Percentiles rank a stretch among this genome's conserved stretches.
phyloP scores from a whole-genome alignment of 169 alveolate species.

The Plasmodium gonderi region DNA sequence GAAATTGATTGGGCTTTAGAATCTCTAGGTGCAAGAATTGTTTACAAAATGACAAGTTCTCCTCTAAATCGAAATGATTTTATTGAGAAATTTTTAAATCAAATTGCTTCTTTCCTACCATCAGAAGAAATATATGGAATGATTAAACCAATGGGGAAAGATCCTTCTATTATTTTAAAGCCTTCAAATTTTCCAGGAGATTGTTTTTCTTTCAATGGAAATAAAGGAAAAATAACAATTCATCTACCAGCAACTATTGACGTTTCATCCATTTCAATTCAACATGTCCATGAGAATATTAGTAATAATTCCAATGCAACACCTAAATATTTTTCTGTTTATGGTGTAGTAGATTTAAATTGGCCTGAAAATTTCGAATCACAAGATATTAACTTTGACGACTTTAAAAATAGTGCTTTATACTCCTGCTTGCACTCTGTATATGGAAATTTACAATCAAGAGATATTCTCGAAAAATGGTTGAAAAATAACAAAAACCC shows the following conservation, averaged over 20 bases:
- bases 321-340: slow-evolving; percentile 73
- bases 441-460: slow-evolving; percentile 32
- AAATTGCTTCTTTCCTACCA: slow-evolving; percentile 63
- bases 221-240: slow-evolving; percentile 66
- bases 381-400: slow-evolving; percentile 47
- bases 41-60: slow-evolving; percentile 73
- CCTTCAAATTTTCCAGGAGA: slow-evolving; percentile 74
- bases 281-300: slow-evolving; percentile 73
- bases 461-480: slow-evolving; percentile 58
- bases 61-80: slow-evolving; percentile 71
- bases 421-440: slow-evolving; percentile 60
- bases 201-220: slow-evolving; percentile 70
- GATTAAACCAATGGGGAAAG: slow-evolving; percentile 75
- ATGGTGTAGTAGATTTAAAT: slow-evolving; percentile 58
- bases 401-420: slow-evolving; percentile 63
- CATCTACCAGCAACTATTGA: slow-evolving; percentile 72
- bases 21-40: slow-evolving; percentile 74
- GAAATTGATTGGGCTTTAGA: slow-evolving; percentile 75
- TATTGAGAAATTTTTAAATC: slow-evolving; percentile 52
- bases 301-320: slow-evolving; percentile 68
- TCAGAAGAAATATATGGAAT: slow-evolving; percentile 75
- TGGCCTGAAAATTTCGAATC: slow-evolving; percentile 73
- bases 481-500: slow-evolving; percentile 29
- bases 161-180: slow-evolving; percentile 60
- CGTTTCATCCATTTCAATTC: slow-evolving; percentile 56